Percentiles rank a stretch among this genome's conserved stretches.
phyloP scores from a whole-genome alignment of 208 protist genomes.

The Lotmaria passim region DNA sequence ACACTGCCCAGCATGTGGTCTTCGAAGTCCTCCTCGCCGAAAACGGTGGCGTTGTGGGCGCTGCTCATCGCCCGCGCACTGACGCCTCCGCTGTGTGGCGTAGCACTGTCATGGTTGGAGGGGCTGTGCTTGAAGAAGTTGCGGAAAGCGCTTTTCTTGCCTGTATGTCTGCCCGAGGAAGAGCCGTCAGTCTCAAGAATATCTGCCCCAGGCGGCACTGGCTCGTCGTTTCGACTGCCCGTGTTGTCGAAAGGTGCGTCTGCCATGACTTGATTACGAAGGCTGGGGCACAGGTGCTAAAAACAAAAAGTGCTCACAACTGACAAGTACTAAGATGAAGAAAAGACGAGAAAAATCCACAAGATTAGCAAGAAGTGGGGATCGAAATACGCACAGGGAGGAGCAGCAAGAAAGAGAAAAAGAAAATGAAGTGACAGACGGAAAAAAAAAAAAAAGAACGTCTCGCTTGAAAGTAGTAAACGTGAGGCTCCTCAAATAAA shows the following conservation, averaged over 20 bases:
- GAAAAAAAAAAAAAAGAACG: slow-evolving; percentile 4
- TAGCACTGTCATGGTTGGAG: slow-evolving; percentile 6
- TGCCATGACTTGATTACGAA: neutral
- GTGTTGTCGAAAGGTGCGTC: slow-evolving; percentile 7
- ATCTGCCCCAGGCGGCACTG: neutral
- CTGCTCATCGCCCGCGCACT: neutral
- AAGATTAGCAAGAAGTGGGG: neutral
- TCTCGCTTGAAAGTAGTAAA: neutral
- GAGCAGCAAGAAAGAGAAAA: neutral
- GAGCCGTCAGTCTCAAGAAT: neutral
- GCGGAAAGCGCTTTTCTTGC: slow-evolving; percentile 14
- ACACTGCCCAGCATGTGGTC: slow-evolving; percentile 56
- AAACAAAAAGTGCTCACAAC: no score
- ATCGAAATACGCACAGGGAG: neutral
- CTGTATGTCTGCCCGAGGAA: neutral
- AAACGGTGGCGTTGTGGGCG: slow-evolving; percentile 9
- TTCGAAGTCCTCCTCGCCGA: slow-evolving; percentile 35
- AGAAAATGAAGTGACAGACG: neutral
- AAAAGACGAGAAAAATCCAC: neutral
- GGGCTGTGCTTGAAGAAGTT: slow-evolving; percentile 27
- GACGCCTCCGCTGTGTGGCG: slow-evolving; percentile 4
- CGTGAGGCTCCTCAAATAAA: no score
- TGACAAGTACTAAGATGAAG: no score
- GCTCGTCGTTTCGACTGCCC: neutral
- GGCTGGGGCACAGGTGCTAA: neutral